Base-by-base conservation (phyloP, 805 yeast species). In the Saccharomycopsis fermentans region DNA sequence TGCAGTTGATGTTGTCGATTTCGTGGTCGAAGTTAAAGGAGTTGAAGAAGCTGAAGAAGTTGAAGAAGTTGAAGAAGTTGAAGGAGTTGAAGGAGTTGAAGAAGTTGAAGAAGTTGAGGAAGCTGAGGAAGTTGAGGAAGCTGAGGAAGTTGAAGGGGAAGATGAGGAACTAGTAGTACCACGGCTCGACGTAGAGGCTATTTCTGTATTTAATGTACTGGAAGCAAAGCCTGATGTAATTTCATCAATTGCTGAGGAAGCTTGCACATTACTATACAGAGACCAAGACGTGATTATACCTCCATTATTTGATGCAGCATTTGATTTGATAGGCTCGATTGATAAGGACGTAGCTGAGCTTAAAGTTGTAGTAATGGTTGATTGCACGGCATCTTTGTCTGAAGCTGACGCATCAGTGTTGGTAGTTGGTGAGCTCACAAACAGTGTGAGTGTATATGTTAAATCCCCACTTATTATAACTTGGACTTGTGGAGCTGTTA, bases 401-500 rank as follows among this genome's bases (percentile, higher is more conserved):
- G 55, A 26, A 26, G 39, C 14, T 19, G 19, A 19, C 12, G 55
- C 19, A 19, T 16, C 29, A 4, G n/a, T 17, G 53, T 76, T 73
- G 9, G 48, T 19, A 1, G 58, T 36, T 43, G 35, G 40, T 43
- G 52, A 43, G 14, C 27, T 43, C 36, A 72, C 67, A 11, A 75
- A 70, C 57, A 73, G 66, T 27, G 84, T 81, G 59, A 67, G 65
- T 16, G 84, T 80, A 63, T 73, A 78, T 40, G 81, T 77, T 47
- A 71, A 78, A 54, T 81, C 82, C 65, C 78, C 74, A 56, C 63
- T 61, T 55, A 81, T 74, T 50, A 79, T 71, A 17, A 81, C 69
- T 62, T 79, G 77, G 40, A 81, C 83, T 19, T 82, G 76, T 27
- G 84, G 83, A 59, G 78, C 71, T 63, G 73, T 71, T 19, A 77